A percentile compares a stretch with the other conserved stretches of the same genome.
phyloP scores from a whole-genome alignment of 2,329 filamentous ascomycete genomes.

The Myriosclerotinia scirpicola region DNA sequence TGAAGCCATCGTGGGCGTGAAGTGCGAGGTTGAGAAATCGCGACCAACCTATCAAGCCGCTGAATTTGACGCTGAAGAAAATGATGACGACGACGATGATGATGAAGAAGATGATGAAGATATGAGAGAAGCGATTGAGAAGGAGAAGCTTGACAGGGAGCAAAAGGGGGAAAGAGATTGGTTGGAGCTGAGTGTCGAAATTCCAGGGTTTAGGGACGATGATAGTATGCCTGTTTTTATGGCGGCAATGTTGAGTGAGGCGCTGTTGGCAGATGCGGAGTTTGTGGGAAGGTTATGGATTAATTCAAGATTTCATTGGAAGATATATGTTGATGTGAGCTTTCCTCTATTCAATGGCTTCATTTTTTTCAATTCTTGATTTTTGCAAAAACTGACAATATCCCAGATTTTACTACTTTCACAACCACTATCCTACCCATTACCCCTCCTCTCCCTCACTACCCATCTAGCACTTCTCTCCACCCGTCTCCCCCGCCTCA shows the following conservation, averaged over 20 bases:
- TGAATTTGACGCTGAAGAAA: conserved; percentile 34
- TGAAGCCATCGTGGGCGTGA: conserved; percentile 93
- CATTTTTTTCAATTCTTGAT: neutral
- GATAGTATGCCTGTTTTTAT: conserved; percentile 87
- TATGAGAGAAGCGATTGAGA: conserved; percentile 42
- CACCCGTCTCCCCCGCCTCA: conserved; percentile 78
- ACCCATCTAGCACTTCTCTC: conserved; percentile 90
- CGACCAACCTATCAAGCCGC: conserved; percentile 34
- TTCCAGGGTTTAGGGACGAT: conserved; percentile 87
- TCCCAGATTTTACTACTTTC: conserved; percentile 84
- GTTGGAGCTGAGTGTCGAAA: conserved; percentile 89
- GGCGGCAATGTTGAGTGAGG: conserved; percentile 84
- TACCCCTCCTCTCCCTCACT: conserved; percentile 88
- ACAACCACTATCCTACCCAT: conserved; percentile 87
- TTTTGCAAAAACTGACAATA: conserved; percentile 19
- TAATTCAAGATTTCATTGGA: conserved; percentile 93
- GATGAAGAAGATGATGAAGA: conserved; percentile 44
- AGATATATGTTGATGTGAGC: conserved; percentile 83
- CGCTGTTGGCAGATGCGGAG: conserved; percentile 70
- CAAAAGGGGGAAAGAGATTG: conserved; percentile 63
- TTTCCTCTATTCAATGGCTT: neutral
- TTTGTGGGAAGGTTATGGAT: conserved; percentile 76
- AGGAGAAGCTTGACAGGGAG: conserved; percentile 38
- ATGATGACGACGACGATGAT: conserved; percentile 31
- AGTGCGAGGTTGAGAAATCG: conserved; percentile 87